Conservation (phyloP, 345 rosid species). For the Excoecaria cochinchinensis region DNA sequence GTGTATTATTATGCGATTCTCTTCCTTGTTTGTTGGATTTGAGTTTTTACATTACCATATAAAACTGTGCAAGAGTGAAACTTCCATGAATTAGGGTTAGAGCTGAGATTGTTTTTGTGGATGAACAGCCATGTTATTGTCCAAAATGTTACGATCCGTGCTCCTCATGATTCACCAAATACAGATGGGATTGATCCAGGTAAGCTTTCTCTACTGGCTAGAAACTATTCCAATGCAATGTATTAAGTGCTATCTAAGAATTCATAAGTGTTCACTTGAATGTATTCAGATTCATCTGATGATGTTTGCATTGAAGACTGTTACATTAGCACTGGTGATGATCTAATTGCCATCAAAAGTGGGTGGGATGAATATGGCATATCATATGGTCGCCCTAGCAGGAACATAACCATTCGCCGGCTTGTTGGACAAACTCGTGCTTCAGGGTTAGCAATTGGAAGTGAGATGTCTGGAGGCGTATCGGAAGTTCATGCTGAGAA, state of each 20-base stretch:
- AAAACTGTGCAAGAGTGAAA: slow-evolving; percentile 36
- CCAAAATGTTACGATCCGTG: slow-evolving; percentile 80
- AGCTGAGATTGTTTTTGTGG: slow-evolving; percentile 44
- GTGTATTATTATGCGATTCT: slow-evolving; percentile 11
- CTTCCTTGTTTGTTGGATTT: slow-evolving; percentile 24
- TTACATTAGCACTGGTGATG: slow-evolving; percentile 88
- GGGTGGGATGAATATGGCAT: slow-evolving; percentile 99
- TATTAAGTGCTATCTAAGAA: not conserved
- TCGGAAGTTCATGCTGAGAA: slow-evolving; percentile 71
- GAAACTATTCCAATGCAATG: not conserved
- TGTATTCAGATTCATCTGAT: slow-evolving; percentile 71
- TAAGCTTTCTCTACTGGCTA: slow-evolving; percentile 32
- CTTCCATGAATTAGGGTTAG: slow-evolving; percentile 39
- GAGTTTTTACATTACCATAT: slow-evolving; percentile 15
- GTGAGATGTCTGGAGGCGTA: slow-evolving; percentile 99
- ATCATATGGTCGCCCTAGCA: slow-evolving; percentile 73
- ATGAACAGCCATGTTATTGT: slow-evolving; percentile 78
- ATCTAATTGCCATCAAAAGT: slow-evolving; percentile 83
- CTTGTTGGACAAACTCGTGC: slow-evolving; percentile 64
- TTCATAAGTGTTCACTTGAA: slow-evolving; percentile 10
- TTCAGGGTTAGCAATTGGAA: slow-evolving; percentile 87
- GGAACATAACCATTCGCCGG: slow-evolving; percentile 64
- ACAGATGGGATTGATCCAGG: slow-evolving; percentile 99
- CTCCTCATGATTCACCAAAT: slow-evolving; percentile 94
- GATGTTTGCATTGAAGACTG: slow-evolving; percentile 93